A percentile compares a stretch with the other conserved stretches of the same genome.
These are phyloP conservation scores for Margaritispora aquatica DNA, from an alignment of 495 filamentous ascomycete genomes.

Conservation along the genomic window DNA sequence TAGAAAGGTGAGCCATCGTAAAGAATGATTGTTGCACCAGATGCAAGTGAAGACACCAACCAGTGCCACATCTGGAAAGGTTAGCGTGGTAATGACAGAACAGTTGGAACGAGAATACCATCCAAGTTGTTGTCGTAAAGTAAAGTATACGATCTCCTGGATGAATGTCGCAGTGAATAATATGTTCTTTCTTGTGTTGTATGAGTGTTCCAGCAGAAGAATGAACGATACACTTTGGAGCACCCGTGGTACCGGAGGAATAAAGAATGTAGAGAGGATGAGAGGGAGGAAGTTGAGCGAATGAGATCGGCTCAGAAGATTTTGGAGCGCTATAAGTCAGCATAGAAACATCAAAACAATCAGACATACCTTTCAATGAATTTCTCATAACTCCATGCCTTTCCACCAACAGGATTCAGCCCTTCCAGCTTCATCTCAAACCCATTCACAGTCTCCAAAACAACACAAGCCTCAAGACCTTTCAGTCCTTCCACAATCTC, in stretches of 20 bases:
- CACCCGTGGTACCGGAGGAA: constrained; percentile 63
- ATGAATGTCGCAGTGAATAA: constrained; percentile 49
- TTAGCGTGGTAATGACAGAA: too few species aligned
- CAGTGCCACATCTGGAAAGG: constrained; percentile 81
- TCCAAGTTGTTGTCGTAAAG: constrained; percentile 58
- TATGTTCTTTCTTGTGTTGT: constrained; percentile 54
- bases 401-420: constrained; percentile 36
- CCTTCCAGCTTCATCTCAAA: constrained; percentile 36
- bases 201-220: constrained; percentile 55
- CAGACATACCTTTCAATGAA: constrained; percentile 51
- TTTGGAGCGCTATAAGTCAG: not conserved
- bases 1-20: constrained; percentile 77
- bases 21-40: constrained; percentile 52
- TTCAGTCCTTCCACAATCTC: constrained; percentile 57
- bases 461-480: constrained; percentile 55
- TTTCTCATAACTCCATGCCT: constrained; percentile 43
- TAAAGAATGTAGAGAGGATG: constrained; percentile 69
- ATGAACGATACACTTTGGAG: constrained; percentile 71
- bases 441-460: constrained; percentile 57
- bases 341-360: too few species aligned
- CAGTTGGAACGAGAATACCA: too few species aligned
- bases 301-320: constrained; percentile 54
- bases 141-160: constrained; percentile 41
- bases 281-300: constrained; percentile 63
- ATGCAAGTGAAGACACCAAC: constrained; percentile 44